phyloP scores from a whole-genome alignment of 2,329 filamentous ascomycete species.

The Phaeosphaeriaceae sp. region DNA sequence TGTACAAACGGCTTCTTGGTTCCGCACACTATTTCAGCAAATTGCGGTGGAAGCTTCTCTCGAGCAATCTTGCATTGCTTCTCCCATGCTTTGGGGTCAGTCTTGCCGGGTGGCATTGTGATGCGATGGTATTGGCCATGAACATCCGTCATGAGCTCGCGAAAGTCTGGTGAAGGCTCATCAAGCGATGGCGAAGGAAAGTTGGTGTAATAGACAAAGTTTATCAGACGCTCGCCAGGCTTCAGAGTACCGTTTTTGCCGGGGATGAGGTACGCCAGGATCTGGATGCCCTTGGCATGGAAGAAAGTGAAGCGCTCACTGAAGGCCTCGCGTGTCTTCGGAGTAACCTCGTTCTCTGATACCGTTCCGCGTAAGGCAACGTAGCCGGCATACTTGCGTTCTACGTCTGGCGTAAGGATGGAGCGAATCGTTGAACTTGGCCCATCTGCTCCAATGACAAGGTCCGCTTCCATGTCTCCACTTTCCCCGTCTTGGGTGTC shows the following conservation, averaged over 20 bases:
- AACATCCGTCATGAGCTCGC: slow-evolving; percentile 55
- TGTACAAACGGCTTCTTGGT: slow-evolving; percentile 56
- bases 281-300: slow-evolving; percentile 46
- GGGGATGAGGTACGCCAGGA: slow-evolving; percentile 57
- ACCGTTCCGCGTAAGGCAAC: slow-evolving; percentile 43
- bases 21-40: slow-evolving; percentile 52
- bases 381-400: slow-evolving; percentile 43
- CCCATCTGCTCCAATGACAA: slow-evolving; percentile 42
- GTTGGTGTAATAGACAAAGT: slow-evolving; percentile 57
- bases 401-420: slow-evolving; percentile 24
- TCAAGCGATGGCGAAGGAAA: slow-evolving; percentile 24
- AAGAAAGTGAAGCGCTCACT: slow-evolving; percentile 51
- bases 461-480: slow-evolving; percentile 31
- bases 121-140: slow-evolving; percentile 51
- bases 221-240: slow-evolving; percentile 53
- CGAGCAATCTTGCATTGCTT: slow-evolving; percentile 44
- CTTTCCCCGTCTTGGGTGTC: slow-evolving; percentile 22
- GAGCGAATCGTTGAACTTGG: slow-evolving; percentile 40
- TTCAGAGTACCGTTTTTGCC: slow-evolving; percentile 50
- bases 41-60: slow-evolving; percentile 48
- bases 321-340: slow-evolving; percentile 36
- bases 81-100: slow-evolving; percentile 50
- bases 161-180: slow-evolving; percentile 49
- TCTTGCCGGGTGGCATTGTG: slow-evolving; percentile 54
- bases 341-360: slow-evolving; percentile 29